phyloP scores from a whole-genome alignment of 1,139 yeast genomes.

The Debaryomyces nepalensis region DNA sequence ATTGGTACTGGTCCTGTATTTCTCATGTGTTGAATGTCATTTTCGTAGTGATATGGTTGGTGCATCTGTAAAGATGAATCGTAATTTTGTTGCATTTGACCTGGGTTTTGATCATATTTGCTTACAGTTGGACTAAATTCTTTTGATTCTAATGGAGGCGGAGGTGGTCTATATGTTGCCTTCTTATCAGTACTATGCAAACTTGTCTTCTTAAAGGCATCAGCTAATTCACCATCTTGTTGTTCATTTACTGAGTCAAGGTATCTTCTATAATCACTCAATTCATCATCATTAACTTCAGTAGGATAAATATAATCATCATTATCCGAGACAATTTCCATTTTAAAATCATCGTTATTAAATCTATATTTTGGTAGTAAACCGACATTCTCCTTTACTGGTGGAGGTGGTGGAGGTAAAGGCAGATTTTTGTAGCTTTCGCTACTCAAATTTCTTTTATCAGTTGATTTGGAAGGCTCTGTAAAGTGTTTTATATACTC shows the following conservation, averaged over 20 bases:
- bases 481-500: slow-evolving; percentile 38
- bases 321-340: slow-evolving; percentile 10
- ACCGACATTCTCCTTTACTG: slow-evolving; percentile 18
- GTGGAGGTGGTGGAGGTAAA: slow-evolving; percentile 28
- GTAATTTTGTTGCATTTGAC: not conserved
- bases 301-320: slow-evolving; percentile 18
- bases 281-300: slow-evolving; percentile 15
- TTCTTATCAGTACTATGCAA: slow-evolving; percentile 7
- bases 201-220: slow-evolving; percentile 10
- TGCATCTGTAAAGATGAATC: slow-evolving; percentile 3
- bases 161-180: slow-evolving; percentile 21
- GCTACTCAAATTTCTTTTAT: slow-evolving; percentile 21
- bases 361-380: slow-evolving; percentile 28
- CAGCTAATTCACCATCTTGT: slow-evolving; percentile 15
- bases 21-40: slow-evolving; percentile 11
- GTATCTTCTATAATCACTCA: slow-evolving; percentile 17
- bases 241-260: slow-evolving; percentile 15
- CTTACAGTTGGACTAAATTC: not conserved
- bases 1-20: slow-evolving; percentile 13
- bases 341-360: slow-evolving; percentile 19
- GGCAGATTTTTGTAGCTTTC: slow-evolving; percentile 33
- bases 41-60: slow-evolving; percentile 11
- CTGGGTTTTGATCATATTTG: not conserved
- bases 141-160: slow-evolving; percentile 17
- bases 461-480: slow-evolving; percentile 17